Base-by-base conservation (phyloP, 768 basidiomycete species). In the Agaricus blazei region DNA sequence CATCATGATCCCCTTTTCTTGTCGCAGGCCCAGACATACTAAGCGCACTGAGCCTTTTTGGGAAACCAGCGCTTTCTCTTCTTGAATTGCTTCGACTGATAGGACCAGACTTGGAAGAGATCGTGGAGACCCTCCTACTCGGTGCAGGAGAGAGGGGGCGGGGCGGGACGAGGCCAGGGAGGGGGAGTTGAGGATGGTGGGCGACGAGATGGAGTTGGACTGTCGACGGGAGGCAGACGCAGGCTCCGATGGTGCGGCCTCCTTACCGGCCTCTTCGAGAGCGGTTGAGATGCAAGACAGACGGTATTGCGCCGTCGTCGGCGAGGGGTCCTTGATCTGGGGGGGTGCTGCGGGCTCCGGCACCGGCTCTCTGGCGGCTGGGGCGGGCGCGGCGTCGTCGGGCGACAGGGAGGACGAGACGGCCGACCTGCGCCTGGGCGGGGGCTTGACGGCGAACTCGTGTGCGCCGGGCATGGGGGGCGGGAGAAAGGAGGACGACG, bases 391-490 rank as follows among this genome's bases (percentile, higher is more conserved):
- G 6, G 50, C 6, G 9, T 38, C n/a, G 14, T 24, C 26, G 8
- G n/a, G 48, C 51, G 51, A 50, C 44, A 27, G 26, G 14, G 14
- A 7, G 14, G 8, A 8, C 31, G 31, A 34, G 11, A 34, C 34
- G 48, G 60, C 44, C 41, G 60, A 63, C 9, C 53, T 43, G 56
- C 59, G 61, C 29, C 64, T 64, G 48, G 73, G 71, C 3, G 75
- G 68, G 0, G 75, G 74, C 57, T 75, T 76, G 38, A 79, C 62
- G 11, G 84, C 85, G 63, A 85, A 87, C 63, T 89, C 87, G 73
- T 88, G 85, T 29, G 80, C 74, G 2, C 80, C 79, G 1, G 83
- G 83, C 3, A 79, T 74, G 3, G 87, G 86, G 3, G 87, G 87
- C 1, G 87, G 84, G 2, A 87, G 63, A 60, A 88, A 88, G 0